Percentiles rank a stretch among this genome's conserved stretches.
Conservation (phyloP, 2,329 filamentous ascomycete genomes). For the Acrocalymma vagum region DNA sequence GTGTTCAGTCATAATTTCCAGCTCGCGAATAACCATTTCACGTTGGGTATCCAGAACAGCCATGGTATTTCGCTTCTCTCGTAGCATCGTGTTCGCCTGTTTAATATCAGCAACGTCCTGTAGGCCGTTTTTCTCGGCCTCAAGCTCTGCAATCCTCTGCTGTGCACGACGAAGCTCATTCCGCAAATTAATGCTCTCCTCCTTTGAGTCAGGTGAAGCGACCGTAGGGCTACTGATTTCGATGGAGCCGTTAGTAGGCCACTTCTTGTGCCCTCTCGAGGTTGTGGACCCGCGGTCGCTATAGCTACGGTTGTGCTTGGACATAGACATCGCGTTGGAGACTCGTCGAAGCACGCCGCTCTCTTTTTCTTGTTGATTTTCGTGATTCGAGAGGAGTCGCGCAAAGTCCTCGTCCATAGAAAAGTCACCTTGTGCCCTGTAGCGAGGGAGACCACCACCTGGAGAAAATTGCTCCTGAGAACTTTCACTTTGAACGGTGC, state of each 20-base stretch:
- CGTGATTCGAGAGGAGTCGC: slow-evolving; percentile 80
- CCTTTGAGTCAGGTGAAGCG: slow-evolving; percentile 60
- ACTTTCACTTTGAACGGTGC: slow-evolving; percentile 52
- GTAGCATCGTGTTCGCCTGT: slow-evolving; percentile 84
- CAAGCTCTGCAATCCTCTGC: slow-evolving; percentile 85
- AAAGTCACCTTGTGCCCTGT: slow-evolving; percentile 83
- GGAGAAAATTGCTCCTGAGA: slow-evolving; percentile 37
- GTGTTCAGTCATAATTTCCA: slow-evolving; percentile 89
- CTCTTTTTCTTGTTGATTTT: slow-evolving; percentile 57
- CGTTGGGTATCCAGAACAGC: slow-evolving; percentile 93
- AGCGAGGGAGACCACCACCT: slow-evolving; percentile 50
- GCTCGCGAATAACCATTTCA: slow-evolving; percentile 91
- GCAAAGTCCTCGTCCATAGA: slow-evolving; percentile 97
- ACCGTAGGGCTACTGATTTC: slow-evolving; percentile 76
- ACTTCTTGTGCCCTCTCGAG: slow-evolving; percentile 47
- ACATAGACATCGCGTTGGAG: slow-evolving; percentile 86
- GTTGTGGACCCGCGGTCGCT: slow-evolving; percentile 66
- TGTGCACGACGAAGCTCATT: slow-evolving; percentile 83
- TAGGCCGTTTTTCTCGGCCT: slow-evolving; percentile 73
- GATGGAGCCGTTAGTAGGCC: slow-evolving; percentile 53
- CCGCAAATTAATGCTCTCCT: slow-evolving; percentile 60
- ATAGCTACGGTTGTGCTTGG: slow-evolving; percentile 85
- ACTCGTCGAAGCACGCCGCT: slow-evolving; percentile 77
- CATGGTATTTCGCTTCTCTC: slow-evolving; percentile 95
- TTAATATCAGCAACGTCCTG: slow-evolving; percentile 68